A percentile compares a stretch with the other conserved stretches of the same genome.
Conservation (phyloP, 768 basidiomycete species). For the Chiua virens region DNA sequence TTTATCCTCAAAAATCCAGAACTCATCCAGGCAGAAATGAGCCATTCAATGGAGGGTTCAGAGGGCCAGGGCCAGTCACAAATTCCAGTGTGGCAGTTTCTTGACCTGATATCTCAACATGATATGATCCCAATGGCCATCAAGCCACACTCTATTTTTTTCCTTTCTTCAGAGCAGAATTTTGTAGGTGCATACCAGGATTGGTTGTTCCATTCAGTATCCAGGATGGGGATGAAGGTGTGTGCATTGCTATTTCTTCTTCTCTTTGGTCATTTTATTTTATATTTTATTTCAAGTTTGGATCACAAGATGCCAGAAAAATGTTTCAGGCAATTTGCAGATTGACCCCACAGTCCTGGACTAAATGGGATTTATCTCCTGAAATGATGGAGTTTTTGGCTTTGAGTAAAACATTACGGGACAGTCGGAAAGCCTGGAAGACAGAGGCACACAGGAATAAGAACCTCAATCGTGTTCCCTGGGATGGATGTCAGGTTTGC, state of each 20-base stretch:
- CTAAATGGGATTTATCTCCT: no score
- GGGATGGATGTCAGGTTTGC: no score
- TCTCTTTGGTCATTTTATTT: no score
- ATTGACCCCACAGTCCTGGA: no score
- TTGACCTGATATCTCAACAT: neutral
- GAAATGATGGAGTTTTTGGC: no score
- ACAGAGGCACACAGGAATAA: no score
- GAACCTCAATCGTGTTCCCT: no score
- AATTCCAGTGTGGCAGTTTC: neutral
- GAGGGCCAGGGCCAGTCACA: no score
- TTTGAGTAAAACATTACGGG: no score
- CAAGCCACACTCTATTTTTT: slow-evolving; percentile 6
- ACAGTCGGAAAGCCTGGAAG: no score
- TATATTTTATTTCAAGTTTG: neutral
- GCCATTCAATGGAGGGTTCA: no score
- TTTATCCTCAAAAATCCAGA: neutral
- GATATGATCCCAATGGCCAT: neutral
- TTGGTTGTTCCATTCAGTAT: neutral
- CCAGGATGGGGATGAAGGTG: rapidly evolving
- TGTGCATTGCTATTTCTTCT: neutral
- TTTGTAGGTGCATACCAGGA: neutral
- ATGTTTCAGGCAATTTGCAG: no score
- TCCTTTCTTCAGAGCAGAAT: slow-evolving; percentile 4
- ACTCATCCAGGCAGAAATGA: neutral
- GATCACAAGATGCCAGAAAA: neutral